A percentile compares a stretch with the other conserved stretches of the same genome.
These are phyloP conservation scores for Monosporozyma solicola DNA, from an alignment of 805 yeast genomes.

Conservation along the genomic window DNA sequence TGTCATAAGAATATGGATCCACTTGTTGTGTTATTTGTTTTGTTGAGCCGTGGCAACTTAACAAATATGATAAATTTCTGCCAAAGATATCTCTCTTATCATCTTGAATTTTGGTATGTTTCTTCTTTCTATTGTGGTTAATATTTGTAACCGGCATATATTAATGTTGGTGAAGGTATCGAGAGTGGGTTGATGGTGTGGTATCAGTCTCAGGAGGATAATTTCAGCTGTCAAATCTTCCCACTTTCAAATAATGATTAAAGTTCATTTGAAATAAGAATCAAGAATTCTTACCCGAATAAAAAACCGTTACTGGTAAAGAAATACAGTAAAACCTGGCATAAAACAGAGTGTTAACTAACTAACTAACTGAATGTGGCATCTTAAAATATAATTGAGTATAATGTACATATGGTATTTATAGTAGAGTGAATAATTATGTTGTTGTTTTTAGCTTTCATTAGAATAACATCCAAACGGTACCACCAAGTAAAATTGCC, in stretches of 20 bases:
- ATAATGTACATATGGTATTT: background rate
- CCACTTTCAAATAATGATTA: background rate
- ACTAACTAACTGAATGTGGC: background rate
- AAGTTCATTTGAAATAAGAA: background rate
- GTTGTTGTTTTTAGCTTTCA: too few species aligned
- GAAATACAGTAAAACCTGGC: background rate
- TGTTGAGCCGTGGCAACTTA: constrained; percentile 14
- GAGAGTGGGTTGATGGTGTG: background rate
- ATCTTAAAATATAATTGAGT: background rate
- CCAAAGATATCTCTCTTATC: constrained; percentile 52
- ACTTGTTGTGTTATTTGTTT: constrained; percentile 8
- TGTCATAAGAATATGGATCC: constrained; percentile 44
- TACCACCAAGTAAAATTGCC: constrained; percentile 50
- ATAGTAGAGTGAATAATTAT: background rate
- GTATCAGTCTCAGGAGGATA: background rate
- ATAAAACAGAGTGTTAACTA: background rate
- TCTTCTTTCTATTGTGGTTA: background rate
- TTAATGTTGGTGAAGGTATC: background rate
- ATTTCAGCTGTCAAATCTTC: background rate
- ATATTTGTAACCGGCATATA: background rate
- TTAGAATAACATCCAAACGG: constrained; percentile 69
- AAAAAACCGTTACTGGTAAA: background rate
- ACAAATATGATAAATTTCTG: constrained; percentile 31
- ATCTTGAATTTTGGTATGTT: background rate
- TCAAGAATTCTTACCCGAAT: background rate